These are phyloP conservation scores for Cavenderia fasciculata DNA, from an alignment of 78 protist species.

Conservation along the genomic window DNA sequence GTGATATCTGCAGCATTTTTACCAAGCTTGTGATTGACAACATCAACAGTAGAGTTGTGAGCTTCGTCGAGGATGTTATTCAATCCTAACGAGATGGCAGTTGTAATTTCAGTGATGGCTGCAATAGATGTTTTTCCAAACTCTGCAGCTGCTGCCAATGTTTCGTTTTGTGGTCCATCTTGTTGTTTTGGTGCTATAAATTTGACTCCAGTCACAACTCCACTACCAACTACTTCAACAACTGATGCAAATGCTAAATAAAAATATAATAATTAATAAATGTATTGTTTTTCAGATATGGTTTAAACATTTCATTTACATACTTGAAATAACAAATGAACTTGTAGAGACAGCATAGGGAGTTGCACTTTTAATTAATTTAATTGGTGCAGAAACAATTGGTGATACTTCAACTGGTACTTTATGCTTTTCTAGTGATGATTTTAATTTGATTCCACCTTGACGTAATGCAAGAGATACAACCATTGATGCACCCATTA, in stretches of 20 bases:
- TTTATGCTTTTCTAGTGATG: constrained; percentile 12
- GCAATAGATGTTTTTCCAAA: constrained; percentile 47
- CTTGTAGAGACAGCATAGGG: constrained; percentile 11
- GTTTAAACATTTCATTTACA: neutral
- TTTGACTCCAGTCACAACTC: constrained; percentile 21
- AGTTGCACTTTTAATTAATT: neutral
- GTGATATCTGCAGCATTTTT: constrained; percentile 30
- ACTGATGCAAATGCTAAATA: neutral
- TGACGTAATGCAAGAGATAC: constrained; percentile 38
- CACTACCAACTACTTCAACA: constrained; percentile 46
- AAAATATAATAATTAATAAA: neutral
- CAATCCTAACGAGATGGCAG: constrained; percentile 35
- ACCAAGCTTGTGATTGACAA: constrained; percentile 39
- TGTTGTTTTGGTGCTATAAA: neutral
- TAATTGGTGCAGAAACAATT: neutral
- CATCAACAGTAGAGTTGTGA: constrained; percentile 26
- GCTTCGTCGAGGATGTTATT: constrained; percentile 13
- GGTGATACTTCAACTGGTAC: constrained; percentile 14
- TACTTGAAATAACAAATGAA: constrained; percentile 1
- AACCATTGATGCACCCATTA: constrained; percentile 17
- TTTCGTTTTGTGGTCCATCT: neutral
- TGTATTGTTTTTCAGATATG: neutral
- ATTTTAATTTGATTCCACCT: constrained; percentile 18
- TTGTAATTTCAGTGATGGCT: constrained; percentile 23
- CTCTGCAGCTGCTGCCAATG: constrained; percentile 22